Evolutionary conservation across 306 rosid genomes (phyloP), one percentile per base, ranked within the genome.

Genomic region (Sesbania bispinosa): DNA sequence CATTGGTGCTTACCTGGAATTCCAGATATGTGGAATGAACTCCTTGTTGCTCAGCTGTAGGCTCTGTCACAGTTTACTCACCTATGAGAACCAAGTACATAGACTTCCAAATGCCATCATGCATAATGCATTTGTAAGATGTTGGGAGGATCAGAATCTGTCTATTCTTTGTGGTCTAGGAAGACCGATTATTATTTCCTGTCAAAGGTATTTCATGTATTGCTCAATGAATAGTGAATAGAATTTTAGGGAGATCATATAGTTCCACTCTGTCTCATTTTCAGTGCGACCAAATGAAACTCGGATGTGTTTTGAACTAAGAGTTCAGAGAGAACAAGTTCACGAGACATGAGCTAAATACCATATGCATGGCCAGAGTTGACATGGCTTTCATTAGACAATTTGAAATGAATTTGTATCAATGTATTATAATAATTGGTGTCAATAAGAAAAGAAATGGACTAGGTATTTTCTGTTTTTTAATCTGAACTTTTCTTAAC

Each of bases 1-100:
- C 97, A 91, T 80, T 91, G 97, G 99, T 94, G 97, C 79, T 69
- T 94, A 33, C 97, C 97, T 2, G 97, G 97, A 46, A 73, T 91
- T 80, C 97, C 96, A 7, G 99, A 91, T 76, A 15, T 97, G 13
- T 94, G 99, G 99, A 94, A 94, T 71, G 97, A 94, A 79, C 81
- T 94, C 79, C 93, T 94, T 62, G 58, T 79, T 79, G 89, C 96
- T 46, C 97, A 91, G 52, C 73, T 91, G 53, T 94, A 91, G 81
- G 63, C 19, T 14, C 4, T 14, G 9, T 33, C 72, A 58, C 43
- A 62, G 45, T 73, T 59, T 69, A 33, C 54, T 14, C 36, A 38
- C 50, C 38, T 45, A 11, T 13, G 15, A 43, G 46, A 26, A 18
- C 48, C 32, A 33, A 33, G 27, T 24, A 66, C 66, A 29, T 7